Base-by-base conservation (phyloP, 2,329 filamentous ascomycete genomes). In the Penicillium sp. region DNA sequence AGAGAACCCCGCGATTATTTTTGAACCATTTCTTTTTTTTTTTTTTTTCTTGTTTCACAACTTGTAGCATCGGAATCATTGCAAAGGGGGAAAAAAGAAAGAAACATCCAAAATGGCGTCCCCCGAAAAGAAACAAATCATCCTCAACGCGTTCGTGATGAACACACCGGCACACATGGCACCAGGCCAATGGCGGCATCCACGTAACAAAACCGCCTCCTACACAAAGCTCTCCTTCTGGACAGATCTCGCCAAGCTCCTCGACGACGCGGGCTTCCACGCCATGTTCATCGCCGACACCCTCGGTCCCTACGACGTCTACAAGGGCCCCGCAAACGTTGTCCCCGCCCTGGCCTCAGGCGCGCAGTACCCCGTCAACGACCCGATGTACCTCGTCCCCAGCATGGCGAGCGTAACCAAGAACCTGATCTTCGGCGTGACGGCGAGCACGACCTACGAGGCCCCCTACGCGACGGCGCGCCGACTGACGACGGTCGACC, bases 401-500 rank as follows among this genome's bases (percentile, higher is more conserved):
- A 81, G 81, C 2, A 78, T 83, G 77, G 80, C 81, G 7, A 75
- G 81, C 5, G 78, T 76, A 3, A 82, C 82, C 0, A 77, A 81
- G 63, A 78, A 76, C 21, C 73, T 84, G 58, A 75, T 82, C 0
- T 82, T 86, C 3, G 84, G 82, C 0, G 81, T 84, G 1, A 86
- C 84, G 0, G 84, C 83, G 0, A 84, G 82, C 0, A 85, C 83
- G 0, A 86, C 84, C 0, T 85, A 85, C 56, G 83, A 86, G 23
- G 77, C 83, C 54, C 83, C 84, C 5, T 85, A 85, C 50, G 83
- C 85, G 53, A 78, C 85, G 8, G 84, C 84, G 1, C 77, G 84
- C 2, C 81, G 83, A 2, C 84, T 86, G 58, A 84, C 83, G 1
- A 84, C 82, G 0, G 74, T 86, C 3, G 84, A 86, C 60, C 83